Conservation (phyloP, 179 eudicot species). For the Silene coronaria region DNA sequence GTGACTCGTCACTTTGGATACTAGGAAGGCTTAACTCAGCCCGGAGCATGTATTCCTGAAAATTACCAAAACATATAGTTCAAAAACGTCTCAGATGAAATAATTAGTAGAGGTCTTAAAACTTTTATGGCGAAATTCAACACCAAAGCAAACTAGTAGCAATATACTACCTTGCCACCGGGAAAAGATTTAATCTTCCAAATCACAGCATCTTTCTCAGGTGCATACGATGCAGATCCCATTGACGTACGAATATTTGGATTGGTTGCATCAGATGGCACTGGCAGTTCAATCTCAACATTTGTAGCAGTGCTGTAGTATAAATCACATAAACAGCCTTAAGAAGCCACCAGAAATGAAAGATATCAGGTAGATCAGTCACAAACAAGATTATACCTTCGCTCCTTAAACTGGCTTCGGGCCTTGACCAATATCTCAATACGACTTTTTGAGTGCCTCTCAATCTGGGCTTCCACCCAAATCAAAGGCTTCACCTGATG, state of each 20-base stretch:
- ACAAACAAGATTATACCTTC: slow-evolving; percentile 43
- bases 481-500: slow-evolving; percentile 85
- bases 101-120: not conserved
- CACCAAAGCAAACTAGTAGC: not conserved
- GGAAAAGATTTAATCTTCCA: slow-evolving; percentile 98
- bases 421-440: slow-evolving; percentile 79
- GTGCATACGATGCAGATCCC: slow-evolving; percentile 92
- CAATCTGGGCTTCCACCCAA: slow-evolving; percentile 94
- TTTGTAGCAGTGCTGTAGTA: slow-evolving; percentile 79
- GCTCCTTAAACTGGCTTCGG: slow-evolving; percentile 86
- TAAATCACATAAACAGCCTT: slow-evolving; percentile 14
- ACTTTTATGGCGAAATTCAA: slow-evolving; percentile 1
- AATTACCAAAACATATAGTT: slow-evolving; percentile 5
- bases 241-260: slow-evolving; percentile 86
- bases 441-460: slow-evolving; percentile 92
- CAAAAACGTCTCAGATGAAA: not conserved
- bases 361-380: not conserved
- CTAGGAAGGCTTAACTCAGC: slow-evolving; percentile 91
- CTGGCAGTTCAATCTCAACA: slow-evolving; percentile 95
- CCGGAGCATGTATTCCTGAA: slow-evolving; percentile 85
- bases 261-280: slow-evolving; percentile 76
- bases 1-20: slow-evolving; percentile 65
- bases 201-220: slow-evolving; percentile 77
- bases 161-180: slow-evolving; percentile 71
- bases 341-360: slow-evolving; percentile 1